A percentile compares a stretch with the other conserved stretches of the same genome.
These are phyloP conservation scores for Cercophora samala DNA, from an alignment of 495 filamentous ascomycete genomes.

Conservation along the genomic window DNA sequence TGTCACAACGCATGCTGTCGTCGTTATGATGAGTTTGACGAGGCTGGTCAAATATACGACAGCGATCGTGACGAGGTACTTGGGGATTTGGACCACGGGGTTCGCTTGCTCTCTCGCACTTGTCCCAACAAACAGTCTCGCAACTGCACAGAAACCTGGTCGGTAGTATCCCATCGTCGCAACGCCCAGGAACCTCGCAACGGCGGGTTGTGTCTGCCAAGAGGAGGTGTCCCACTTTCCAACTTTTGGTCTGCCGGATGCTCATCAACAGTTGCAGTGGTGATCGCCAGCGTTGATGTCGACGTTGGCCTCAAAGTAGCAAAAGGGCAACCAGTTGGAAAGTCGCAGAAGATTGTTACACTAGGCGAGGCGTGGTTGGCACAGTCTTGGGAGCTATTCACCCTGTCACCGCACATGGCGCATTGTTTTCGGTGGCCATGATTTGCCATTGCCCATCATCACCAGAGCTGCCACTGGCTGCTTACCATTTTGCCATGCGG, in stretches of 20 bases:
- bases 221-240: not conserved
- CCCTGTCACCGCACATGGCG: not conserved
- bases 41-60: not conserved
- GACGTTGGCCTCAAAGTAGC: not conserved
- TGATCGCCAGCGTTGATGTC: not conserved
- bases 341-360: not conserved
- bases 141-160: conserved; percentile 4
- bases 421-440: not conserved
- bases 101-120: not conserved
- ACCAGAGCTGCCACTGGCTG: not conserved
- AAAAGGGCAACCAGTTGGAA: not conserved
- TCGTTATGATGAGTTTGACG: not conserved
- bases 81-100: too few relatives aligned
- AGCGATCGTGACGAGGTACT: not conserved
- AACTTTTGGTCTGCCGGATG: conserved; percentile 3
- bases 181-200: conserved; percentile 5
- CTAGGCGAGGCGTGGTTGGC: not conserved
- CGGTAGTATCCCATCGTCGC: conserved; percentile 5
- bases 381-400: not conserved
- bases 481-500: not conserved
- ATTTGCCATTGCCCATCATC: not conserved
- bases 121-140: not conserved
- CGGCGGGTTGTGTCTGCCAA: not conserved
- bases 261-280: not conserved
- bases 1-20: not conserved